phyloP scores from a whole-genome alignment of 202 grass and related monocot genomes.

The Schoenoplectus triqueter region DNA sequence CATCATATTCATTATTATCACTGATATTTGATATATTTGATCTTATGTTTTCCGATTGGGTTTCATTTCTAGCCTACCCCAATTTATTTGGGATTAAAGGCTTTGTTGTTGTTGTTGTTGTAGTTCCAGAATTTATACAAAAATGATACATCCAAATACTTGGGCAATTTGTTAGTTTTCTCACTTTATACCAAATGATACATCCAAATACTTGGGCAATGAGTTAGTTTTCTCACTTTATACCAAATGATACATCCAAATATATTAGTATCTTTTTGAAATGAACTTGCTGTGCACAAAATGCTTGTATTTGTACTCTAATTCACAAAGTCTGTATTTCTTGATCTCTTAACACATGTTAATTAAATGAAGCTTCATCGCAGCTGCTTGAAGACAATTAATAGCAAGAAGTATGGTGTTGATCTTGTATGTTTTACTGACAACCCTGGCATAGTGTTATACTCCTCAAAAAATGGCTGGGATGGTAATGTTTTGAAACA shows the following conservation, averaged over 20 bases:
- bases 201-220: too few species aligned
- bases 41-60: too few species aligned
- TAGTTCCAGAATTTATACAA: background rate
- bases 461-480: constrained; percentile 99
- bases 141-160: background rate
- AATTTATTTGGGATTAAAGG: too few species aligned
- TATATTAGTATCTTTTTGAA: background rate
- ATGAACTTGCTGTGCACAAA: background rate
- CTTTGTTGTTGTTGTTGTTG: too few species aligned
- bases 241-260: too few species aligned
- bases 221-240: too few species aligned
- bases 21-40: too few species aligned
- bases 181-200: too few species aligned
- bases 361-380: constrained; percentile 22
- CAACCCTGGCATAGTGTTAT: constrained; percentile 80
- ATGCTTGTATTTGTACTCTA: background rate
- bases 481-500: constrained; percentile 65
- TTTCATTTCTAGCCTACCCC: too few species aligned
- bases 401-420: constrained; percentile 99
- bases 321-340: background rate
- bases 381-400: constrained; percentile 99
- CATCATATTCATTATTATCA: too few species aligned
- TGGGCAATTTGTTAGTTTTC: background rate
- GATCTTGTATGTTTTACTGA: constrained; percentile 92
- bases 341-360: constrained; percentile 15